phyloP scores from a whole-genome alignment of 1,284 basidiomycete species.

The Rhodofomes roseus region DNA sequence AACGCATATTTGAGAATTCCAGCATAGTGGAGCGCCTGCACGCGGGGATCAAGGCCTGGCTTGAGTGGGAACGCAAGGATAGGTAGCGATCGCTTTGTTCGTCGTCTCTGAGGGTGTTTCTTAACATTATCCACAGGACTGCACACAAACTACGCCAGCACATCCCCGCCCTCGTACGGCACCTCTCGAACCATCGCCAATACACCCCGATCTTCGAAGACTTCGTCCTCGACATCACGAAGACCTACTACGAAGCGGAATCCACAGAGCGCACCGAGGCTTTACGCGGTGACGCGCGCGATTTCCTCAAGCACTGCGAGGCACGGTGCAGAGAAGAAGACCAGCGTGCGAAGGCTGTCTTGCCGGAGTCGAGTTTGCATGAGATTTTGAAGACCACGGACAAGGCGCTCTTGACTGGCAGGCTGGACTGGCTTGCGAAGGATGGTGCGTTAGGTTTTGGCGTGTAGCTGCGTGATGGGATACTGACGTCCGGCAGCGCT shows the following conservation, averaged over 20 bases:
- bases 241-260: slow-evolving; percentile 51
- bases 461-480: background rate
- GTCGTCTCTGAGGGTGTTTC: background rate
- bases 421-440: slow-evolving; percentile 54
- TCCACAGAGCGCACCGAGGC: slow-evolving; percentile 36
- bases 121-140: slow-evolving; percentile 13
- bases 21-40: slow-evolving; percentile 43
- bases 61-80: slow-evolving; percentile 49
- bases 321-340: slow-evolving; percentile 52
- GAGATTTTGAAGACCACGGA: slow-evolving; percentile 49
- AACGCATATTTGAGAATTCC: slow-evolving; percentile 47
- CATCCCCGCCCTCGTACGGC: slow-evolving; percentile 47
- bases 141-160: slow-evolving; percentile 30
- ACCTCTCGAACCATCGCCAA: slow-evolving; percentile 51
- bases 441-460: slow-evolving; percentile 40
- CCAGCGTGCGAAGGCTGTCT: slow-evolving; percentile 45
- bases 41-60: slow-evolving; percentile 52
- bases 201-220: slow-evolving; percentile 54
- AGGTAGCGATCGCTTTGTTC: slow-evolving; percentile 23
- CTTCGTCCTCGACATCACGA: slow-evolving; percentile 45
- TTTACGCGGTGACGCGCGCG: slow-evolving; percentile 41
- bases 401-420: slow-evolving; percentile 45
- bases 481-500: slow-evolving; percentile 42
- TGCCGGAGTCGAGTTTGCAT: slow-evolving; percentile 48
- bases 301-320: slow-evolving; percentile 52